These are phyloP conservation scores for Rubus idaeus DNA, from an alignment of 306 rosid species.

Conservation along the genomic window DNA sequence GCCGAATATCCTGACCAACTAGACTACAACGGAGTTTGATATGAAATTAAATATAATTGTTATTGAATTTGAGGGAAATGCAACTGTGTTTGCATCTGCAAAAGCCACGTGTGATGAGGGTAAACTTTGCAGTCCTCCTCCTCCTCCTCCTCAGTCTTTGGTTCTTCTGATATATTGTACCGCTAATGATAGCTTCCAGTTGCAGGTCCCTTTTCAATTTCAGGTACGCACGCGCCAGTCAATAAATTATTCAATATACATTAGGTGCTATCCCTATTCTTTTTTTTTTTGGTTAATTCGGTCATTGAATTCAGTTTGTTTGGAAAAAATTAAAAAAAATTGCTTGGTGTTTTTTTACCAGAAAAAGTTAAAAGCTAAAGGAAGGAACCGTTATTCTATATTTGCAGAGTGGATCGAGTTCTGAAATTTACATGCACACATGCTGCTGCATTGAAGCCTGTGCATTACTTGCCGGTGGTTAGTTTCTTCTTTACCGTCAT, in stretches of 20 bases:
- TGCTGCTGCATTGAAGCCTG: constrained; percentile 30
- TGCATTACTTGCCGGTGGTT: constrained; percentile 40
- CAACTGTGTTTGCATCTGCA: neutral
- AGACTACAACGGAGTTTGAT: constrained; percentile 4
- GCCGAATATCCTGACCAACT: constrained; percentile 15
- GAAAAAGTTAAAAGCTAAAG: too few relatives aligned
- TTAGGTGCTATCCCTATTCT: too few relatives aligned
- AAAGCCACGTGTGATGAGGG: neutral
- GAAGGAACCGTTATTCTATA: neutral
- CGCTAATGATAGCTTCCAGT: neutral
- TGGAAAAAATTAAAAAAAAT: too few relatives aligned
- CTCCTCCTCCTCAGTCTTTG: neutral
- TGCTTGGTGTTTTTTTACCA: too few relatives aligned
- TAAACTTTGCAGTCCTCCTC: neutral
- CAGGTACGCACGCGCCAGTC: neutral
- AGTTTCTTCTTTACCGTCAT: neutral
- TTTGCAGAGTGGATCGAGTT: constrained; percentile 55
- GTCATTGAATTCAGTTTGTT: too few relatives aligned
- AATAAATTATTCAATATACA: too few relatives aligned
- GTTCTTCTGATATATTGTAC: too few relatives aligned
- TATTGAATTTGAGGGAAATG: neutral
- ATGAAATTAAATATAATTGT: too few relatives aligned
- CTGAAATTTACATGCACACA: constrained; percentile 41
- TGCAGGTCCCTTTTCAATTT: neutral
- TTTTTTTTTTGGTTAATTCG: too few relatives aligned